phyloP scores from a whole-genome alignment of 257 asterid species.

The Oldenlandia corymbosa region DNA sequence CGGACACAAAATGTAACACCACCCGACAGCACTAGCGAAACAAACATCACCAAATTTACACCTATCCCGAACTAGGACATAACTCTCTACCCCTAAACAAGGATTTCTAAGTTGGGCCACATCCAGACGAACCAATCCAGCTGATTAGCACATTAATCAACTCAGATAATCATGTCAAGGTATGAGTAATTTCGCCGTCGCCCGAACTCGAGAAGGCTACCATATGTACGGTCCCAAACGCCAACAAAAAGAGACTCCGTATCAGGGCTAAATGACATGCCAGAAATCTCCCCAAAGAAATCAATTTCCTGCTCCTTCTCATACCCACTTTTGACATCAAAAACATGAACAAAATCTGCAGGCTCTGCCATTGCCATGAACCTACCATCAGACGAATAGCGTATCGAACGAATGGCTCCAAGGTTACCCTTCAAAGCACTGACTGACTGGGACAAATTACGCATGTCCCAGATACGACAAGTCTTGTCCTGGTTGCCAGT shows the following conservation, averaged over 20 bases:
- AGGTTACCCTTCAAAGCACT: conserved; percentile 69
- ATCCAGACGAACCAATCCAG: conserved; percentile 13
- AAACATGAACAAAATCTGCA: conserved; percentile 85
- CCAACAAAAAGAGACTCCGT: conserved; percentile 82
- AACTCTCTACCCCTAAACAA: neutral
- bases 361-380: conserved; percentile 99
- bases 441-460: conserved; percentile 60
- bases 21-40: too few species aligned
- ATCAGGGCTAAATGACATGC: conserved; percentile 86
- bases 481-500: conserved; percentile 97
- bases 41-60: conserved; percentile 30
- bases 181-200: conserved; percentile 65
- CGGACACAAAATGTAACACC: neutral
- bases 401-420: conserved; percentile 88
- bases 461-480: conserved; percentile 79
- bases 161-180: conserved; percentile 49
- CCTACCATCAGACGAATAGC: conserved; percentile 78
- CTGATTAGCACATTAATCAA: neutral
- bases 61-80: conserved; percentile 14
- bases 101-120: conserved; percentile 18
- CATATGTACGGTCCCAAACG: conserved; percentile 89
- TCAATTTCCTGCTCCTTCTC: conserved; percentile 79
- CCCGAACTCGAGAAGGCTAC: conserved; percentile 83
- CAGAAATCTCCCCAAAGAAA: conserved; percentile 95
- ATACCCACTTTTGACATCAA: conserved; percentile 65